phyloP scores from a whole-genome alignment of 768 basidiomycete species.

The Lanmaoa pseudosensibilis region DNA sequence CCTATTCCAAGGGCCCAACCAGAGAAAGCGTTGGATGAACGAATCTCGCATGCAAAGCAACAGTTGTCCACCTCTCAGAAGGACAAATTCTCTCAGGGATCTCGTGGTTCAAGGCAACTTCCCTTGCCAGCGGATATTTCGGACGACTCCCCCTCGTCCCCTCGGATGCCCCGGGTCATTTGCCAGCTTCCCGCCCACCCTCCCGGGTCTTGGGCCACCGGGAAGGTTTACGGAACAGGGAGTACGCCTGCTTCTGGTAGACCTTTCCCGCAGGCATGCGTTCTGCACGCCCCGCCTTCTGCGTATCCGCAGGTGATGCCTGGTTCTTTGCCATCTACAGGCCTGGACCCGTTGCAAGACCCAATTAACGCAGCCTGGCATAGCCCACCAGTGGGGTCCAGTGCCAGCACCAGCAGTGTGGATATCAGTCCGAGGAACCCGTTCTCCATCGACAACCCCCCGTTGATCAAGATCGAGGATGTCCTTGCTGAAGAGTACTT shows the following conservation, averaged over 20 bases:
- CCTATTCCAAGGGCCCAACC: neutral
- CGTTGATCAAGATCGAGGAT: conserved; percentile 2
- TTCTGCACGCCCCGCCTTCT: conserved; percentile 23
- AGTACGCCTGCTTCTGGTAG: neutral
- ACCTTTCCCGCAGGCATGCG: neutral
- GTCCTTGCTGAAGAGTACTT: neutral
- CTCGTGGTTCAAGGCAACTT: neutral
- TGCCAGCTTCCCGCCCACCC: neutral
- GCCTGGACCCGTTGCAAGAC: neutral
- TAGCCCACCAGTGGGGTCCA: neutral
- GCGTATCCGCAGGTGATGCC: conserved; percentile 32
- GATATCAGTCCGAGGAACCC: conserved; percentile 3
- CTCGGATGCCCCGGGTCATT: neutral
- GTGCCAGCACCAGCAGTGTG: neutral
- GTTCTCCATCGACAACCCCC: neutral
- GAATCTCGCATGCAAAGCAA: neutral
- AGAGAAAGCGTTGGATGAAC: neutral
- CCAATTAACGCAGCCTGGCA: neutral
- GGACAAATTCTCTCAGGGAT: neutral
- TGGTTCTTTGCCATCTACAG: conserved; percentile 18
- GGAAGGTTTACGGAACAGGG: neutral
- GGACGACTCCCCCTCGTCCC: neutral
- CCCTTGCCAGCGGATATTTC: neutral
- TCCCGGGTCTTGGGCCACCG: neutral
- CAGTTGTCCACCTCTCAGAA: neutral